A percentile compares a stretch with the other conserved stretches of the same genome.
These are phyloP conservation scores for Penicillium decumbens DNA, from an alignment of 2,329 filamentous ascomycete genomes.

Conservation along the genomic window DNA sequence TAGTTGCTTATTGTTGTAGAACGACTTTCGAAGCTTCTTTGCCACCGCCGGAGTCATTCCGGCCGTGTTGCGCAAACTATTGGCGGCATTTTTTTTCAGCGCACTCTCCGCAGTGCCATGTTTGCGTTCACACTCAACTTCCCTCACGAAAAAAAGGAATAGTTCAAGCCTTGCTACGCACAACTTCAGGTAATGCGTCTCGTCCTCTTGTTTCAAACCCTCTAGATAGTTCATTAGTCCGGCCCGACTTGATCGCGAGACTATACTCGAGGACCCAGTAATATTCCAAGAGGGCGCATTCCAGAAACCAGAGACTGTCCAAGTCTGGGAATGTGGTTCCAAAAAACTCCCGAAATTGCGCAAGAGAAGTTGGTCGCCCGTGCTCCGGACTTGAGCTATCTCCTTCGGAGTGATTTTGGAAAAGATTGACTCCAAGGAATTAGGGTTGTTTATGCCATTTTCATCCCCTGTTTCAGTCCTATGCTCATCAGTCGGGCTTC, in stretches of 20 bases:
- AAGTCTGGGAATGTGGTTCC: not conserved
- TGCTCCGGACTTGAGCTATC: not conserved
- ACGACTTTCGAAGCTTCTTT: constrained; percentile 1
- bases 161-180: no score
- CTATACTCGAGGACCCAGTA: not conserved
- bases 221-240: not conserved
- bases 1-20: constrained; percentile 4
- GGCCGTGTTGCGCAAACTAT: not conserved
- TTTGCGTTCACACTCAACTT: not conserved
- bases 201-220: not conserved
- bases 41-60: not conserved
- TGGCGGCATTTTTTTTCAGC: constrained; percentile 1
- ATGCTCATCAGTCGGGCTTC: no score
- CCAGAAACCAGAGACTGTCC: not conserved
- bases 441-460: not conserved
- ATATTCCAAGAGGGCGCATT: not conserved
- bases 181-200: not conserved
- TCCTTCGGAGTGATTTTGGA: not conserved
- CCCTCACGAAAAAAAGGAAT: no score
- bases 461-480: not conserved
- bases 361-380: not conserved
- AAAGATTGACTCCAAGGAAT: not conserved
- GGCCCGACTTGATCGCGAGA: not conserved
- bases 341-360: not conserved
- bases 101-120: not conserved